Conservation (phyloP, 805 yeast genomes). For the Wickerhamomyces hampshirensis region DNA sequence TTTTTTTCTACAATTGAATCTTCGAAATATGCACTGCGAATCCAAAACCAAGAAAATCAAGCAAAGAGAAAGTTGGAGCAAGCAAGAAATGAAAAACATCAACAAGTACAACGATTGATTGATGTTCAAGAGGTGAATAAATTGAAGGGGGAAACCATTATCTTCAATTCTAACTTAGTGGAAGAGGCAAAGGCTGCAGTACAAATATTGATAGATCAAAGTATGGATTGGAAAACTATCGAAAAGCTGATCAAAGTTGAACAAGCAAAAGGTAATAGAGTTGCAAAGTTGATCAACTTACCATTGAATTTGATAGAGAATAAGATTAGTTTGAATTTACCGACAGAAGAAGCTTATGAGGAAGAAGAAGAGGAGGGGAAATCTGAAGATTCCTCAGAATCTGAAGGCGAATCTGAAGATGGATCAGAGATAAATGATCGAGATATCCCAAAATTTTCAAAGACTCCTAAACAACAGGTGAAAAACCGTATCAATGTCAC, state of each 20-base stretch:
- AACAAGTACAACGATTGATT: conserved; percentile 61
- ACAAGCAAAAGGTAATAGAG: conserved; percentile 54
- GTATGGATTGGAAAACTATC: conserved; percentile 92
- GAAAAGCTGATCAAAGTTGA: conserved; percentile 71
- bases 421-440: conserved; percentile 13
- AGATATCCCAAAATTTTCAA: conserved; percentile 6
- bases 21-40: conserved; percentile 65
- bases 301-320: conserved; percentile 71
- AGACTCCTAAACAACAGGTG: conserved; percentile 9
- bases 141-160: conserved; percentile 68
- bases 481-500: conserved; percentile 41
- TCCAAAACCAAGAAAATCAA: conserved; percentile 70
- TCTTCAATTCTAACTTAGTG: conserved; percentile 61
- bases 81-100: conserved; percentile 69
- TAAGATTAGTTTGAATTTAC: conserved; percentile 54
- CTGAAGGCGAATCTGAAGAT: conserved; percentile 18
- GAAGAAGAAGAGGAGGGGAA: conserved; percentile 25
- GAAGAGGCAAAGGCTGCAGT: conserved; percentile 69
- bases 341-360: conserved; percentile 37
- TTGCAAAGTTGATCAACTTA: conserved; percentile 57
- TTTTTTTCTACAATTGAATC: conserved; percentile 86
- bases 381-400: conserved; percentile 29
- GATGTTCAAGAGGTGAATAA: conserved; percentile 60
- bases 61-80: conserved; percentile 71
- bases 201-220: conserved; percentile 63